Base-by-base conservation (phyloP, 1,284 basidiomycete genomes). In the Boletellus deceptivus region DNA sequence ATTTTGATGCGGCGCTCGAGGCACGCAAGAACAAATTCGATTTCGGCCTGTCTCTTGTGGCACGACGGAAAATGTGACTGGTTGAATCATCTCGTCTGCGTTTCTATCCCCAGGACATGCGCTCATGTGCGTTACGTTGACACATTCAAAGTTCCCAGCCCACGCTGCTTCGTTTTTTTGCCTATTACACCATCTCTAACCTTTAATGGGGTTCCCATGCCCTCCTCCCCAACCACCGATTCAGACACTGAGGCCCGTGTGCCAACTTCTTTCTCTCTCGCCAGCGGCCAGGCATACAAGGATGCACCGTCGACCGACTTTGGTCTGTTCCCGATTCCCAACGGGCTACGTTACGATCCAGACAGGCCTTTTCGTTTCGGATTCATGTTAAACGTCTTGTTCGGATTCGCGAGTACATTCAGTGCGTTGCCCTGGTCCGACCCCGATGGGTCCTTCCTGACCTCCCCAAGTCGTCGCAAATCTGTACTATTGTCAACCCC, bases 401-500 rank as follows among this genome's bases (percentile, higher is more conserved):
- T 91, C 59, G 86, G 84, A 11, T 71, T 86, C 50, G 80, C 78
- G n/a, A 80, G 82, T 58, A 88, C 86, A 46, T 69, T 70, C 45
- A 55, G 64, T 70, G 42, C 43, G 66, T 53, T 3, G 16, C 13
- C 22, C 29, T 5, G 17, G 79, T 80, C 51, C 67, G 71, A 76
- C 7, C 49, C 59, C 7, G 8, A 5, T 5, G 3, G n/a, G 17
- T 31, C 16, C 6, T 36, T 31, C 14, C 18, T 62, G 6, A 62
- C n/a, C 11, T 29, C 5, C 40, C 6, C 14, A 24, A 83, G 80
- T 68, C 40, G 80, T 80, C 24, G 75, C 79, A 17, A 89, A 89
- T 55, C 61, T 89, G 44, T 89, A 87, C 60, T 89, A 89, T 56
- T 83, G 82, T 52, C 87, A 86, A 65, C 86, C 87, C 0, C 65